phyloP scores from a whole-genome alignment of 2,329 filamentous ascomycete genomes.

The Pseudopyricularia cyperi region DNA sequence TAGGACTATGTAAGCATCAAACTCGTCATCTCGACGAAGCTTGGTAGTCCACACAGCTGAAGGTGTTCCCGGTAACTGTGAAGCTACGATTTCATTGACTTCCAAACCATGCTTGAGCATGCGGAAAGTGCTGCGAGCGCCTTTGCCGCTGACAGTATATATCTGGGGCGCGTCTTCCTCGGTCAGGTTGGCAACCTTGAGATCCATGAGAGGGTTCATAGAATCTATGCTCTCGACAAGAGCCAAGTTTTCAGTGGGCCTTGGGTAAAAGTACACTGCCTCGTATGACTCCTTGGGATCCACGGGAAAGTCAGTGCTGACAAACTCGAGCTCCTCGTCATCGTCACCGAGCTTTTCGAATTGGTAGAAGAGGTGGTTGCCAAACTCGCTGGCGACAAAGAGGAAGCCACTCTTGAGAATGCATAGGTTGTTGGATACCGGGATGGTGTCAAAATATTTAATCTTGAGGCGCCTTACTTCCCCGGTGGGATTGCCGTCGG shows the following conservation, averaged over 20 bases:
- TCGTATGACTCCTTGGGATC: conserved; percentile 61
- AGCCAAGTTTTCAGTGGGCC: conserved; percentile 68
- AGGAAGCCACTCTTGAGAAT: conserved; percentile 94
- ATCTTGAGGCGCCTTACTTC: conserved; percentile 78
- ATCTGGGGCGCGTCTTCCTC: conserved; percentile 94
- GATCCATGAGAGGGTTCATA: conserved; percentile 83
- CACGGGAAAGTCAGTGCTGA: conserved; percentile 67
- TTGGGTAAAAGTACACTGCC: conserved; percentile 74
- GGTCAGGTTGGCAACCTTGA: conserved; percentile 81
- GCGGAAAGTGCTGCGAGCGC: conserved; percentile 79
- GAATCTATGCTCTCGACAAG: conserved; percentile 76
- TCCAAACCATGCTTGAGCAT: conserved; percentile 87
- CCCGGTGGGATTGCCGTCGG: conserved; percentile 62
- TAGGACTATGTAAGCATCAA: conserved; percentile 89
- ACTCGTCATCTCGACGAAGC: conserved; percentile 66
- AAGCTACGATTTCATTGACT: conserved; percentile 92
- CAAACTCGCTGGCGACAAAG: conserved; percentile 83
- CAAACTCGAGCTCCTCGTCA: conserved; percentile 77
- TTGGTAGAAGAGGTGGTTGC: conserved; percentile 91
- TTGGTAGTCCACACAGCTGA: conserved; percentile 94
- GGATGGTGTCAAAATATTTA: conserved; percentile 96
- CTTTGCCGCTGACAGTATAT: conserved; percentile 80
- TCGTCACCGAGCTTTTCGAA: conserved; percentile 96
- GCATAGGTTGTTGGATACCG: conserved; percentile 73
- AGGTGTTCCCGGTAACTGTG: conserved; percentile 76